Base-by-base conservation (phyloP, 306 rosid species). In the Fragaria ananassa region DNA sequence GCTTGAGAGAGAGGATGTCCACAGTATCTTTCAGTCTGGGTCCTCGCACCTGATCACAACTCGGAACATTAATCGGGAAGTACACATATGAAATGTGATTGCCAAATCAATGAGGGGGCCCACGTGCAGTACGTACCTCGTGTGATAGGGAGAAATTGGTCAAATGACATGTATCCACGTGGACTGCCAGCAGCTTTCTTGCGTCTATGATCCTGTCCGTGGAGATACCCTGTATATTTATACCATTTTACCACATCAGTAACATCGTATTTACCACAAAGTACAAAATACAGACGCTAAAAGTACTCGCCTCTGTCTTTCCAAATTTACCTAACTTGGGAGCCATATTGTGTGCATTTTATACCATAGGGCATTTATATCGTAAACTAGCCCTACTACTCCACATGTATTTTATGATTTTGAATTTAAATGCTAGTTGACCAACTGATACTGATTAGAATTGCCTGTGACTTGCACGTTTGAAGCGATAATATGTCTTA, bases 171-270 rank as follows among this genome's bases (percentile, higher is more conserved):
- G 96, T 95, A 67, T 90, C 93, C 29, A 90, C 88, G 82, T 95
- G 95, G 0, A 89, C 97, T 0, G 83, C 90, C 56, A 95, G 75
- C 42, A 95, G 92, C 89, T 87, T 95, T 63, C 97, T 89, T 85
- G 88, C 89, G 72, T 95, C 98, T 10, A 92, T 44, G 51, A 95
- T 87, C 87, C 83, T 88, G 89, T 95, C 98, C 61, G 98, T 95
- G 13, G 98, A 92, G 35, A 95, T 95, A 6, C 97, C 93, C 98
- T 95, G 81, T 13, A 46, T 42, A 67, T 0, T 37, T 5, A 37
- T 37, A 37, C 8, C 34, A 29, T 8, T 31, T 11, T 4, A 0
- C 19, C n/a, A 6, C 1, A 5, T 5, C 39, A 10, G 35, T 23
- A 4, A 4, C 31, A 4, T 60, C 14, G 29, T 8, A 9, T 12